Evolutionary conservation across 1,139 yeast species (phyloP), one percentile per base, ranked within the genome.

Genomic region (Diutina rugosa): DNA sequence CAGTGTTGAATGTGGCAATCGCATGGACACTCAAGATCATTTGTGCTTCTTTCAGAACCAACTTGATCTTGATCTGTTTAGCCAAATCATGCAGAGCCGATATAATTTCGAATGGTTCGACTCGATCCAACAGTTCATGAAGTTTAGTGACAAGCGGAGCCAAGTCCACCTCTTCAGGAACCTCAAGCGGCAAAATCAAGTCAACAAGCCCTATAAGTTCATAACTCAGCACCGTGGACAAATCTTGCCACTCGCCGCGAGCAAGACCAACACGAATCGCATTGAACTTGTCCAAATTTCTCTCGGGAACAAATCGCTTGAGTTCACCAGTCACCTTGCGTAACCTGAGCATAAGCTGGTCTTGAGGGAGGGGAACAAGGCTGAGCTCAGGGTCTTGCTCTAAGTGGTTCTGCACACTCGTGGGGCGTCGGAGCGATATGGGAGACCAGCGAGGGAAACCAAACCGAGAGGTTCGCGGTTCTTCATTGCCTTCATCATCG

Each of bases 21-120:
- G 96, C 96, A 66, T 90, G 97, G n/a, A 88, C 87, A 18, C 91
- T 79, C 21, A 90, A 71, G 44, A 82, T 70, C 64, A 85, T 65
- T 46, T 73, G 72, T 46, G 72, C 72, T 61, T 74, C 63, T 7
- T 64, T 65, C 0, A 67, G 67, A 8, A 61, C 63, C 21, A 90
- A 72, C 59, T 77, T 80, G 12, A 90, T 63, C 59, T 82, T 82
- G 51, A 90, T 72, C 65, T 89, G 96, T 60, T 82, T 84, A 0
- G 93, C 88, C 77, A 90, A 9, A 64, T 45, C 58, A 57, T 38
- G 59, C 56, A 44, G 56, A 46, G 85, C 76, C 0, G 87, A 79
- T 4, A 84, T 68, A 29, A 90, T 82, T 53, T 85, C 90, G 68
- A 90, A 88, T 0, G 86, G 75, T 67, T 90, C 97, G 0, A 84